Base-by-base conservation (phyloP, 2,329 filamentous ascomycete genomes). In the Cladorrhinum sp. region DNA sequence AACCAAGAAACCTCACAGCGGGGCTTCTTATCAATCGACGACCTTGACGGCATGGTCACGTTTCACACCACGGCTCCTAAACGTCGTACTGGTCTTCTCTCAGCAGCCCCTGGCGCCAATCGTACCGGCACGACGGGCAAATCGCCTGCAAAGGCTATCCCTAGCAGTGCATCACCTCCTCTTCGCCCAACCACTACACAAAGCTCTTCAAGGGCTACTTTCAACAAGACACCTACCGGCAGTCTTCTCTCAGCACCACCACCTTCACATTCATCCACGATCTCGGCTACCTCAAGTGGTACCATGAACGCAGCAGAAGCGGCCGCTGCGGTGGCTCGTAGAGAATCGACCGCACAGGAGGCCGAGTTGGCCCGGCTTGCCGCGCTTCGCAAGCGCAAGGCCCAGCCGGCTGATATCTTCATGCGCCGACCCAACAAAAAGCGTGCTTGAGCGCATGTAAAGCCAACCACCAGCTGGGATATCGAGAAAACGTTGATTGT, bases 21-120 rank as follows among this genome's bases (percentile, higher is more conserved):
- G 2, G 26, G 30, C 14, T 3, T 21, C 16, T 20, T 59, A 20
- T 42, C 30, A 6, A 30, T 54, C 14, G 33, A 59, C 2, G 21
- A 30, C 2, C 49, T 54, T n/a, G 57, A 59, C 10, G 33, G 9
- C 23, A 21, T 16, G 4, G 18, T 12, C 23, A 2, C 9, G 23
- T 26, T 20, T 21, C 10, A 2, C 20, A 21, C 2, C 23, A 5
- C 58, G 28, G 14, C 48, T 23, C 3, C 30, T 36, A 30, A 57
- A 58, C 52, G 28, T 6, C 65, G 61, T 6, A 26, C 42, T n/a
- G 56, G 56, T 21, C 61, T 66, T 16, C 61, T 68, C 10, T 68
- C 66, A 1, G 66, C 67, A 18, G 48, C 63, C 9, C 67, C 67
- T 2, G 67, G 67, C 21, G 46, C 63, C 51, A 66, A 63, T 58